Evolutionary conservation across 164 flowering plant genomes (phyloP).

Genomic region (Buxus sempervirens): DNA sequence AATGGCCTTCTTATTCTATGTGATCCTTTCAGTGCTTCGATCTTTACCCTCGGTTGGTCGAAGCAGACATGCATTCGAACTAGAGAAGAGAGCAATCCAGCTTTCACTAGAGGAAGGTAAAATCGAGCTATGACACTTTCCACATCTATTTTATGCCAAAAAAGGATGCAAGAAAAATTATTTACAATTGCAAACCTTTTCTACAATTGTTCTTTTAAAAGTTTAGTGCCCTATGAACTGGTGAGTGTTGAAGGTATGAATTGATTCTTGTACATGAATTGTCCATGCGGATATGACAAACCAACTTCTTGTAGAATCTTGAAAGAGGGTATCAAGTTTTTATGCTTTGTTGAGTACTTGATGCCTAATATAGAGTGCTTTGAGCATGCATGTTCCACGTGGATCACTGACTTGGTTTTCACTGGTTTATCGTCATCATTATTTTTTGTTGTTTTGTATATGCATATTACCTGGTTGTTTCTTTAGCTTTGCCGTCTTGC

Average conservation of each 20-base stretch:
- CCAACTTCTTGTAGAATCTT: neutral
- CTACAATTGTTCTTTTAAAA: no score
- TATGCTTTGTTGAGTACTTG: no score
- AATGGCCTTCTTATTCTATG: conserved; percentile 1
- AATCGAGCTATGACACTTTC: neutral
- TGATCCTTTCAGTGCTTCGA: conserved; percentile 52
- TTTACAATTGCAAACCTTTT: neutral
- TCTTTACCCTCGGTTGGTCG: conserved; percentile 67
- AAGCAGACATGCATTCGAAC: conserved; percentile 70
- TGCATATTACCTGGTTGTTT: neutral
- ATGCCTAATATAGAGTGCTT: neutral
- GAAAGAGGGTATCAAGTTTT: no score
- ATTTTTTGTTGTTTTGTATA: no score
- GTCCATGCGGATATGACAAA: neutral
- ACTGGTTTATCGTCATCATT: neutral
- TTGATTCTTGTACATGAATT: neutral
- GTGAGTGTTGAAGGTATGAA: neutral
- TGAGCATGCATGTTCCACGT: neutral
- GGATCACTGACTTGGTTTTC: no score
- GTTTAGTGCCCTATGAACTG: neutral
- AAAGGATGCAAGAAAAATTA: no score
- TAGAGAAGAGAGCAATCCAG: conserved; percentile 77
- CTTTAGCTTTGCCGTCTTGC: neutral
- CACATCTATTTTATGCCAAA: neutral
- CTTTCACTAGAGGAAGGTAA: conserved; percentile 85